Base-by-base conservation (phyloP, 306 rosid genomes). In the Begonia peltatifolia region DNA sequence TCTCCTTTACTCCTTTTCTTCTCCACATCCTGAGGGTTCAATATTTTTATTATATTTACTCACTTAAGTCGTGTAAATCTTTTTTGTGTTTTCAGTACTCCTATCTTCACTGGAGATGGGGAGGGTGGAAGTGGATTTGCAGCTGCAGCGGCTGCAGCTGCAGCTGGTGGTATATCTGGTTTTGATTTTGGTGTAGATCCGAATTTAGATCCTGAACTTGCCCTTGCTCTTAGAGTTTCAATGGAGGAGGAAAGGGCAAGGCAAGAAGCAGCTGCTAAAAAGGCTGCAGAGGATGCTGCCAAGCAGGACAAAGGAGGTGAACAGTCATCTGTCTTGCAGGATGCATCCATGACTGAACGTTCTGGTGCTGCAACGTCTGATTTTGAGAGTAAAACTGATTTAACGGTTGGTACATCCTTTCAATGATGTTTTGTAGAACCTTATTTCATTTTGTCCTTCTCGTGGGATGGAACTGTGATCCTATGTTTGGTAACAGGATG, bases 191-290 rank as follows among this genome's bases (percentile, higher is more conserved):
- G 99, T 14, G 99, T 92, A 55, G 99, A 92, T 81, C 99, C 99
- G 11, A 92, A 92, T 84, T 70, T 92, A 73, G 99, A 92, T 63
- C 99, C 99, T 17, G 99, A 92, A 67, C 80, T 92, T 60, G 99
- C 99, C 60, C 99, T 92, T 63, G 99, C 99, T 66, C 86, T 92
- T 30, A 83, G 99, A 71, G 99, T 92, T 70, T 92, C 99, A 48
- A 92, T 92, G 99, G 99, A 92, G 72, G 99, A 92, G 72, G 99
- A 92, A 79, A 83, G 99, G 77, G 99, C 96, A 46, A 79, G 99
- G 62, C 99, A 92, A 54, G 99, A 92, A 74, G 99, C 99, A 44
- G 96, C 99, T 66, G 99, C 99, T 13, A 92, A 83, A 65, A 92
- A 77, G 86, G 96, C 94, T 51, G 79, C 96, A 44, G 99, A 83